A percentile compares a stretch with the other conserved stretches of the same genome.
Conservation (phyloP, 176 grass and related monocot species). For the Elaeis guineensis region DNA sequence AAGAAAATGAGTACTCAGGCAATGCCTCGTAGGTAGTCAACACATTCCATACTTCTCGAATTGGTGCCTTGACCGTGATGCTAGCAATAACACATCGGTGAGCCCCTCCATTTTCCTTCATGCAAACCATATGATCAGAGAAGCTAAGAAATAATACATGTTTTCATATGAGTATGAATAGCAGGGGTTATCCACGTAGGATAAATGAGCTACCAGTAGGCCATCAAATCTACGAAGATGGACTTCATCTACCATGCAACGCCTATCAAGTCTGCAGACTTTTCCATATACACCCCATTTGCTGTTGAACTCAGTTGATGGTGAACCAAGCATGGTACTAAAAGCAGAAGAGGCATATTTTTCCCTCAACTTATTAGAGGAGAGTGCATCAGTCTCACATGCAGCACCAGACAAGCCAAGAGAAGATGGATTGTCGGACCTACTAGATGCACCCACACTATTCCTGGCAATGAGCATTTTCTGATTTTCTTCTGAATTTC, state of each 20-base stretch:
- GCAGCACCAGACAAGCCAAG: conserved; percentile 14
- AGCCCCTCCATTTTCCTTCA: conserved; percentile 88
- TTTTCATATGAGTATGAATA: conserved; percentile 10
- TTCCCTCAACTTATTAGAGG: conserved; percentile 40
- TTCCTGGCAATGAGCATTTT: conserved; percentile 23
- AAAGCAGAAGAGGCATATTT: conserved; percentile 18
- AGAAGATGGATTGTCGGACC: conserved; percentile 21
- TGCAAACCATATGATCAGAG: conserved; percentile 21
- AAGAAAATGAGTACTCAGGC: conserved; percentile 60
- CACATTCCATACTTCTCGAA: conserved; percentile 92
- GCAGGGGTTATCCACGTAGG: conserved; percentile 8
- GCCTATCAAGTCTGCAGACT: conserved; percentile 69
- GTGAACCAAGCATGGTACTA: conserved; percentile 29
- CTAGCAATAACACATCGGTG: conserved; percentile 92
- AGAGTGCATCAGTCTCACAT: conserved; percentile 21
- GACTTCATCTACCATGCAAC: conserved; percentile 86
- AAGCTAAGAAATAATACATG: conserved; percentile 23
- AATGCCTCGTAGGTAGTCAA: conserved; percentile 85
- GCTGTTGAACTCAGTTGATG: conserved; percentile 31
- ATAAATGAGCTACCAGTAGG: conserved; percentile 55
- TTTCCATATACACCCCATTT: conserved; percentile 98
- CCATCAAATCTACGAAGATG: conserved; percentile 96
- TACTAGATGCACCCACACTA: conserved; percentile 16
- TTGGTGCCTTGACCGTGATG: conserved; percentile 87
- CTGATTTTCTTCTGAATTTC: conserved; percentile 52